Evolutionary conservation across 805 yeast genomes (phyloP), one percentile per base, ranked within the genome.

Genomic region (Ogataea glucozyma): DNA sequence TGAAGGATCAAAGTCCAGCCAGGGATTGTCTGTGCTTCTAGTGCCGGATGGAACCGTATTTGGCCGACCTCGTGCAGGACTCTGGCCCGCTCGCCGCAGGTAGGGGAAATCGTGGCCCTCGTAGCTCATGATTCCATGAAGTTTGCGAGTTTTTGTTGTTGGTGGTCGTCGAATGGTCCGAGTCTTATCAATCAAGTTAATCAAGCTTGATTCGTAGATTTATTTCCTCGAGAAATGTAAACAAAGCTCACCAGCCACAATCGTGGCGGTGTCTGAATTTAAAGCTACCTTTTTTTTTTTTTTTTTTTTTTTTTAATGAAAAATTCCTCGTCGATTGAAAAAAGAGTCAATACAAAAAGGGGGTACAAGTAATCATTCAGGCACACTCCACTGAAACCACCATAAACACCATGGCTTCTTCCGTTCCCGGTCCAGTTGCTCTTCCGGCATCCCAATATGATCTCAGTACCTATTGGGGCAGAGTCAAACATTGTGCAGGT

Each of bases 401-500:
- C 18, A 19, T 4, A 29, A 18, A 6, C 6, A 41, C 18, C 22
- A 89, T 89, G 97, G 95, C 97, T 2, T 86, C 95, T 9, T 81
- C 96, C 4, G 77, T 89, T 30, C 81, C 89, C 8, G 97, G 97
- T 12, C 82, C 85, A 6, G 76, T 85, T 33, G 73, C 85, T 0
- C 71, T 90, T 26, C 97, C 97, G 7, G 80, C 73, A 41, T 88
- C 97, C 16, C 78, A 73, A 44, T 87, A 81, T 65, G 96, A 93
- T 62, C 69, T 93, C 21, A 53, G 76, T 44, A 82, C 96, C 0
- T 93, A 93, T 65, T 77, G 85, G 84, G 99, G 99, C 12, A 79
- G 99, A 57, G 97, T 93, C 35, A 80, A 81, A 62, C 99, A 95
- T 64, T 88, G 96, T 66, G 87, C 95, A 12, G 95, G 85, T 44